phyloP scores from a whole-genome alignment of 1,284 basidiomycete species.

The Sporisorium graminicola region DNA sequence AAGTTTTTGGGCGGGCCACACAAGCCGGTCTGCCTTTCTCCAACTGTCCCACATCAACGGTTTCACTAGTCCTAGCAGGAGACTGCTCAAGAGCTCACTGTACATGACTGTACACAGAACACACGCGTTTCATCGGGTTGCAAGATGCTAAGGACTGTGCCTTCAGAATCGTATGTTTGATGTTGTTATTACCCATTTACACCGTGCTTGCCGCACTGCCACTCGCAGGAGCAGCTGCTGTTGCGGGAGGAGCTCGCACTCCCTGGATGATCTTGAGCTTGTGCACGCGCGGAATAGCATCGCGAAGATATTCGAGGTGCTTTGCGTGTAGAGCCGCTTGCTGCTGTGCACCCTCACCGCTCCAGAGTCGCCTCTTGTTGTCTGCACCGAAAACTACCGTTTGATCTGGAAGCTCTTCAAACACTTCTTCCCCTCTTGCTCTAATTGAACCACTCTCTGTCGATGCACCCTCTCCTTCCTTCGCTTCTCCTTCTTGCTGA shows the following conservation, averaged over 20 bases:
- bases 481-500: neutral
- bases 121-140: neutral
- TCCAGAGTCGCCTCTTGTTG: conserved; percentile 82
- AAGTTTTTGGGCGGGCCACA: neutral
- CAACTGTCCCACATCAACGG: no score
- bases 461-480: neutral
- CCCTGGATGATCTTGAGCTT: conserved; percentile 58
- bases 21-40: no score
- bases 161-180: neutral
- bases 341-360: conserved; percentile 84
- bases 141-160: no score
- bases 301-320: conserved; percentile 88
- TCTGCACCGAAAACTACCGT: conserved; percentile 85
- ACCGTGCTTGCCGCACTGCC: neutral
- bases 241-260: conserved; percentile 18
- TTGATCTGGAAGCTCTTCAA: conserved; percentile 80
- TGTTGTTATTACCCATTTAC: neutral
- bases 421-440: conserved; percentile 6
- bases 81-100: neutral
- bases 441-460: neutral
- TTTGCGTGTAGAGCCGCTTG: conserved; percentile 85
- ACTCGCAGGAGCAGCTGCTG: conserved; percentile 6
- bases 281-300: conserved; percentile 69
- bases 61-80: no score
- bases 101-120: neutral